Base-by-base conservation (phyloP, 768 basidiomycete genomes). In the Solioccasus polychromus region DNA sequence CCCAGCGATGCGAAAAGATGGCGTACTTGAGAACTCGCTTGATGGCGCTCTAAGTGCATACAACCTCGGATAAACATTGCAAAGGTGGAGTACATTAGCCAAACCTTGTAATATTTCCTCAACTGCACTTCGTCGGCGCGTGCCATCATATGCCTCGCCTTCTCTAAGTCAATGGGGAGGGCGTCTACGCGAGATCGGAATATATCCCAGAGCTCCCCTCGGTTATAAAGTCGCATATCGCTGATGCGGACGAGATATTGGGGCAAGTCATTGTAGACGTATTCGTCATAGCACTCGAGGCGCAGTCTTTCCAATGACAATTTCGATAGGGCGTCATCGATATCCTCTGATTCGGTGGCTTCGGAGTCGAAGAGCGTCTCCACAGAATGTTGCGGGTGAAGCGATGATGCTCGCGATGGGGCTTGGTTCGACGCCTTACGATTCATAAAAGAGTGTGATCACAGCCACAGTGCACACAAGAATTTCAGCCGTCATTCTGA, bases 1-100 rank as follows among this genome's bases (percentile, higher is more conserved):
- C 50, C 51, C 55, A 57, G 24, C 55, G 55, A 22, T 57, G 55
- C 18, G 55, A 56, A 35, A 52, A 42, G 5, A 57, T 46, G 11
- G 55, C 55, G 4, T 49, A 57, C 15, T 48, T 48, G 31, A 57
- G 42, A 20, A 38, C 19, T 0, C 18, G 31, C 34, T 48, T 44
- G 46, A 54, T 42, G 2, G 11, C 15, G 25, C 35, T 25, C 51
- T 54, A 12, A n/a, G n/a, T n/a, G n/a, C 4, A 8, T 22, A 26
- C 2, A 15, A 40, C 12, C n/a, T 8, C 3, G n/a, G 17, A 34
- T 52, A 39, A 45, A 25, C 17, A 20, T 9, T 1, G 4, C 4
- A 10, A 25, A 29, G 8, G 9, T 11, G 12, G 35, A 49, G 28
- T 28, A 25, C 17, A 11, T 12, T 8, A 3, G 19, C 3, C 14